These are phyloP conservation scores for Penicillium sclerotigenum DNA, from an alignment of 2,329 filamentous ascomycete genomes.

Conservation along the genomic window DNA sequence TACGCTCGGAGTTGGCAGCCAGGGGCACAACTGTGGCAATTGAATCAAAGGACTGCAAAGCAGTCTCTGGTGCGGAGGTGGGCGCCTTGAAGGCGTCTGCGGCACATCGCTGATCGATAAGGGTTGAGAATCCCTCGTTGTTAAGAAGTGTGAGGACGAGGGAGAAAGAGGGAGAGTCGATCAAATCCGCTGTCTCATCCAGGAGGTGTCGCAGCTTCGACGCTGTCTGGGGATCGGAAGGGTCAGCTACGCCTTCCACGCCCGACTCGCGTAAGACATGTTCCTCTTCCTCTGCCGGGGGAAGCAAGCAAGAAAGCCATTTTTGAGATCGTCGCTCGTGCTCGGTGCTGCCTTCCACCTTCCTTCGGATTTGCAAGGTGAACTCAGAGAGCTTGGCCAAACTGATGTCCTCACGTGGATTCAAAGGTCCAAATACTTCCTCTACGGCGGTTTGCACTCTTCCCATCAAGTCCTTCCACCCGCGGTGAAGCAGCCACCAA, in stretches of 20 bases:
- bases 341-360: conserved; percentile 72
- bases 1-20: conserved; percentile 40
- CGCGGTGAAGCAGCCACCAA: conserved; percentile 94
- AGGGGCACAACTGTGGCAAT: conserved; percentile 41
- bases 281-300: conserved; percentile 72
- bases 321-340: conserved; percentile 59
- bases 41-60: conserved; percentile 43
- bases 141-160: conserved; percentile 83
- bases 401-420: conserved; percentile 82
- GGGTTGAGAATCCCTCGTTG: conserved; percentile 78
- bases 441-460: conserved; percentile 82
- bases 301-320: conserved; percentile 84
- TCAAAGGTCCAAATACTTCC: conserved; percentile 83
- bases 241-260: conserved; percentile 52
- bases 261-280: conserved; percentile 83
- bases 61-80: conserved; percentile 41
- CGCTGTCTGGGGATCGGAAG: conserved; percentile 36
- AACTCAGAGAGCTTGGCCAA: conserved; percentile 76
- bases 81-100: conserved; percentile 68
- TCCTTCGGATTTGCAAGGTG: conserved; percentile 76
- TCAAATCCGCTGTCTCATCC: conserved; percentile 91
- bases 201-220: conserved; percentile 73
- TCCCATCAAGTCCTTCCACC: conserved; percentile 77
- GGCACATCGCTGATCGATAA: conserved; percentile 79
- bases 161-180: conserved; percentile 88